A percentile compares a stretch with the other conserved stretches of the same genome.
phyloP scores from a whole-genome alignment of 352 stramenopile genomes.

The Pythium insidiosum region DNA sequence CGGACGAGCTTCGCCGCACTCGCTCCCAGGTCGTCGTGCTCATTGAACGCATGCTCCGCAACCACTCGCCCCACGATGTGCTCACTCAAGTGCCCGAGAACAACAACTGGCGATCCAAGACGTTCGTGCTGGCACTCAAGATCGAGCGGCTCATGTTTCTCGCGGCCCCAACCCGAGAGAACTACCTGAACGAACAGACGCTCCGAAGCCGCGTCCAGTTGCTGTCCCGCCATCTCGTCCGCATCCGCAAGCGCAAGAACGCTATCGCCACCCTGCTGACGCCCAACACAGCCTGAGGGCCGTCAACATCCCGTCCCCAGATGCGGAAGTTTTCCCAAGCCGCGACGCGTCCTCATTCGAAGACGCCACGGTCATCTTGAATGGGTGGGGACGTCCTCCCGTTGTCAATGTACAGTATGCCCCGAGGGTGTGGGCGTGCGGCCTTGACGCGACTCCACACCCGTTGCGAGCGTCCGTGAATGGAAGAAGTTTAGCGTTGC shows the following conservation, averaged over 20 bases:
- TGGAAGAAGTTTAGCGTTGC: too few species aligned
- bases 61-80: slow-evolving; percentile 46
- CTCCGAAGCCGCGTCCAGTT: slow-evolving; percentile 42
- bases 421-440: too few species aligned
- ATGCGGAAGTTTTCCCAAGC: too few species aligned
- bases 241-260: slow-evolving; percentile 56
- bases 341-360: too few species aligned
- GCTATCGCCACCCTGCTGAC: slow-evolving; percentile 19
- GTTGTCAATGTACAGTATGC: too few species aligned
- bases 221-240: slow-evolving; percentile 43
- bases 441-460: too few species aligned
- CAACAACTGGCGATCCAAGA: slow-evolving; percentile 54
- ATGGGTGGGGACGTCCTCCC: too few species aligned
- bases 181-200: slow-evolving; percentile 48
- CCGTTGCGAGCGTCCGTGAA: too few species aligned
- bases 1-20: slow-evolving; percentile 33
- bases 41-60: slow-evolving; percentile 50
- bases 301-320: background rate
- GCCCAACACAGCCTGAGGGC: background rate
- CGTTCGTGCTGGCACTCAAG: slow-evolving; percentile 44
- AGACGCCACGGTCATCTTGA: too few species aligned
- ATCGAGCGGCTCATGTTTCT: slow-evolving; percentile 62
- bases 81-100: slow-evolving; percentile 53
- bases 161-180: slow-evolving; percentile 34
- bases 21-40: slow-evolving; percentile 33